Conservation (phyloP, 768 basidiomycete species). For the Guyanaporus albipodus region DNA sequence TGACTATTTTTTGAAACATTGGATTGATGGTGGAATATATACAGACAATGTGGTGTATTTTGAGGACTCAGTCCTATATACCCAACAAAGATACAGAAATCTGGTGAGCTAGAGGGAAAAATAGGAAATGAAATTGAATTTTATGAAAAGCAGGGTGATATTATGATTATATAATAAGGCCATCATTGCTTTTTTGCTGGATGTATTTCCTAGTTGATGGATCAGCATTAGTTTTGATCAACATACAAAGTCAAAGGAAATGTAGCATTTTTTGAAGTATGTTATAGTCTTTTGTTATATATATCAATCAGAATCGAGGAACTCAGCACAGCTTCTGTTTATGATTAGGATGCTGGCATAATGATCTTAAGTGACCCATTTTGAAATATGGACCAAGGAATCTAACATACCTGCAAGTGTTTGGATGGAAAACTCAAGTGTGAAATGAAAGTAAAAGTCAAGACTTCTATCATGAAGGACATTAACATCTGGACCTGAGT, state of each 20-base stretch:
- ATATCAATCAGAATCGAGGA: constrained; percentile 7
- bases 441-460: constrained; percentile 72
- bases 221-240: constrained; percentile 66
- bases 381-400: constrained; percentile 87
- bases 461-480: constrained; percentile 61
- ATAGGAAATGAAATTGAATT: background rate
- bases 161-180: background rate
- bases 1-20: no score
- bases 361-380: constrained; percentile 79
- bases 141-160: background rate
- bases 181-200: constrained; percentile 34
- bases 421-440: constrained; percentile 67
- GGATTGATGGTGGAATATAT: no score
- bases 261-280: constrained; percentile 9
- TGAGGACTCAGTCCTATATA: background rate
- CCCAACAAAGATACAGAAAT: background rate
- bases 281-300: constrained; percentile 13
- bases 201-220: constrained; percentile 53
- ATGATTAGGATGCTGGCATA: constrained; percentile 73
- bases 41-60: background rate
- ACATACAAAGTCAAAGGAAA: constrained; percentile 37
- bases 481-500: constrained; percentile 72
- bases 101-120: background rate
- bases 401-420: constrained; percentile 81
- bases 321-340: constrained; percentile 34